A percentile compares a stretch with the other conserved stretches of the same genome.
Evolutionary conservation across 805 yeast genomes (phyloP).

Genomic region (Peterozyma xylosa): DNA sequence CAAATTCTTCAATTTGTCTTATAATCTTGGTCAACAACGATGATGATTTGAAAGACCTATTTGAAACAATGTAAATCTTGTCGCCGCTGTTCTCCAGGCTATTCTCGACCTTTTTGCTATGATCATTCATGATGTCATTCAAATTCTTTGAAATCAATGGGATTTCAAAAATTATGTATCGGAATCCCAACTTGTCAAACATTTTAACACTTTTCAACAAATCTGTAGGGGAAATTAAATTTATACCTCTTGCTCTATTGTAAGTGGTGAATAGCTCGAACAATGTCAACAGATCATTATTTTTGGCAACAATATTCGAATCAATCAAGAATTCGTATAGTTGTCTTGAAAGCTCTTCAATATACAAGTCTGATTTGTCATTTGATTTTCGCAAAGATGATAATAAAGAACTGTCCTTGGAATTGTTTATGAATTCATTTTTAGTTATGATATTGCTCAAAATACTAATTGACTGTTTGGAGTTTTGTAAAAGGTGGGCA

Average conservation of each 20-base stretch:
- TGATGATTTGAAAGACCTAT: conserved; percentile 13
- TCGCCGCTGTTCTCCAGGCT: conserved; percentile 12
- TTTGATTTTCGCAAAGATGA: conserved; percentile 9
- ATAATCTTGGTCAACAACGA: conserved; percentile 17
- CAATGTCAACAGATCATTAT: conserved; percentile 54
- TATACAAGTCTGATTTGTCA: conserved; percentile 17
- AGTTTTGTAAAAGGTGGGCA: conserved; percentile 18
- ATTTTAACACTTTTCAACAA: conserved; percentile 51
- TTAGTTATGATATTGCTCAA: conserved; percentile 19
- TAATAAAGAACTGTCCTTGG: conserved; percentile 15
- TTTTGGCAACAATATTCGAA: conserved; percentile 33
- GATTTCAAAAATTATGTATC: conserved; percentile 27
- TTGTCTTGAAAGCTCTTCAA: conserved; percentile 71
- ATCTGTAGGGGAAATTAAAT: conserved; percentile 64
- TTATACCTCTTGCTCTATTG: conserved; percentile 58
- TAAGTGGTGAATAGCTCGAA: conserved; percentile 58
- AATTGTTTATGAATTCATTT: conserved; percentile 18
- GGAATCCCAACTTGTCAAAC: conserved; percentile 38
- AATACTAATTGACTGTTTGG: conserved; percentile 19
- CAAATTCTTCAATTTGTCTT: not conserved
- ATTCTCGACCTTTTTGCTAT: conserved; percentile 18
- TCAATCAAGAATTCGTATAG: conserved; percentile 60
- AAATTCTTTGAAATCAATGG: conserved; percentile 41
- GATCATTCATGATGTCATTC: conserved; percentile 18
- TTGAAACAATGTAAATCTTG: conserved; percentile 19